phyloP scores from a whole-genome alignment of 305 asterid genomes.

The Lippia alba region DNA sequence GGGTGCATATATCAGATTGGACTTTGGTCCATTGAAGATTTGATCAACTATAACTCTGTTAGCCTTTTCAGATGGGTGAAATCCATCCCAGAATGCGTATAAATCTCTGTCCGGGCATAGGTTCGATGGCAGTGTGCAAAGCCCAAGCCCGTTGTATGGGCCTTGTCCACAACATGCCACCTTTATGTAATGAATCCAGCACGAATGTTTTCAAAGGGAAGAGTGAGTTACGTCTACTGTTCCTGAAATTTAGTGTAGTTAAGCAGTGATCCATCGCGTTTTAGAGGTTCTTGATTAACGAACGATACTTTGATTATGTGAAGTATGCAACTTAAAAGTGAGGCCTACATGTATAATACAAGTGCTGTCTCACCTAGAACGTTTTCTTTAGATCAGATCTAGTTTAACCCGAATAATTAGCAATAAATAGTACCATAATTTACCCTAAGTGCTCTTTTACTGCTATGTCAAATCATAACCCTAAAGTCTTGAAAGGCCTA shows the following conservation, averaged over 20 bases:
- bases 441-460: too few relatives aligned
- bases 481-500: neutral
- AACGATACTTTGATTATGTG: too few relatives aligned
- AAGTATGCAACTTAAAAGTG: too few relatives aligned
- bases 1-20: conserved; percentile 66
- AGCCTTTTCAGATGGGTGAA: conserved; percentile 77
- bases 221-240: neutral
- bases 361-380: too few relatives aligned
- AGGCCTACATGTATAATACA: too few relatives aligned
- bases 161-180: conserved; percentile 91
- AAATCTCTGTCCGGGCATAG: conserved; percentile 68
- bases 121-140: conserved; percentile 70
- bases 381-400: too few relatives aligned
- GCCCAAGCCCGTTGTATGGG: conserved; percentile 81
- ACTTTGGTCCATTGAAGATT: conserved; percentile 57
- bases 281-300: neutral
- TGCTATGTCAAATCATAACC: too few relatives aligned
- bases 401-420: too few relatives aligned
- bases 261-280: too few relatives aligned
- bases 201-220: neutral
- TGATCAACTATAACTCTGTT: conserved; percentile 68
- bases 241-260: too few relatives aligned
- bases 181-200: conserved; percentile 68
- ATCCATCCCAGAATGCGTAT: conserved; percentile 81
- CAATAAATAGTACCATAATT: too few relatives aligned